These are phyloP conservation scores for Asclepias syriaca DNA, from an alignment of 257 asterid species.

Conservation along the genomic window DNA sequence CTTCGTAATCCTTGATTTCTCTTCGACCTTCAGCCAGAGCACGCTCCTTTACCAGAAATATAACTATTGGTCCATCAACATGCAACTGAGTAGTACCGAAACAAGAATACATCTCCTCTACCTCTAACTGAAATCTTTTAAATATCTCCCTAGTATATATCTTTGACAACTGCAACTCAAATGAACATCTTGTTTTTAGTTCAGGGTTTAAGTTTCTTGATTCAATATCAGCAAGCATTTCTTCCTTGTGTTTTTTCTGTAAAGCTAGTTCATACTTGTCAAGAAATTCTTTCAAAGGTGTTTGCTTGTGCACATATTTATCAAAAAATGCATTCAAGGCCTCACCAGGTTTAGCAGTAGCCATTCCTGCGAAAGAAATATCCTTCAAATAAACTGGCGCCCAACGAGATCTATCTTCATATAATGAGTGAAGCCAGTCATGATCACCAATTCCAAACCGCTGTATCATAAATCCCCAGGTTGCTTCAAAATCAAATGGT, in stretches of 20 bases:
- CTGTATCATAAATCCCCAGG: slow-evolving; percentile 74
- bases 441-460: slow-evolving; percentile 51
- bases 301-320: slow-evolving; percentile 69
- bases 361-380: slow-evolving; percentile 62
- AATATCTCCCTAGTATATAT: slow-evolving; percentile 56
- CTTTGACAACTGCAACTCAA: slow-evolving; percentile 64
- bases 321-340: slow-evolving; percentile 51
- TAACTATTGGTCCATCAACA: slow-evolving; percentile 44
- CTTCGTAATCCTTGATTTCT: slow-evolving; percentile 64
- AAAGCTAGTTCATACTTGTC: slow-evolving; percentile 79
- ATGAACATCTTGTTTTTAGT: slow-evolving; percentile 61
- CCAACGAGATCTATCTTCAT: slow-evolving; percentile 66
- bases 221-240: slow-evolving; percentile 55
- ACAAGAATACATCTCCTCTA: slow-evolving; percentile 86
- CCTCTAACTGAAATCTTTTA: slow-evolving; percentile 62
- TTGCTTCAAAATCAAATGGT: slow-evolving; percentile 67
- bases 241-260: slow-evolving; percentile 69
- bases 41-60: slow-evolving; percentile 69
- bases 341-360: slow-evolving; percentile 50
- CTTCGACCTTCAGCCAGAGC: slow-evolving; percentile 54
- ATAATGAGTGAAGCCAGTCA: slow-evolving; percentile 67
- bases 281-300: slow-evolving; percentile 72
- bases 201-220: slow-evolving; percentile 53
- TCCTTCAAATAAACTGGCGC: slow-evolving; percentile 75
- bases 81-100: slow-evolving; percentile 69